Conservation (phyloP, 1,284 basidiomycete genomes). For the Chiua sp. region DNA sequence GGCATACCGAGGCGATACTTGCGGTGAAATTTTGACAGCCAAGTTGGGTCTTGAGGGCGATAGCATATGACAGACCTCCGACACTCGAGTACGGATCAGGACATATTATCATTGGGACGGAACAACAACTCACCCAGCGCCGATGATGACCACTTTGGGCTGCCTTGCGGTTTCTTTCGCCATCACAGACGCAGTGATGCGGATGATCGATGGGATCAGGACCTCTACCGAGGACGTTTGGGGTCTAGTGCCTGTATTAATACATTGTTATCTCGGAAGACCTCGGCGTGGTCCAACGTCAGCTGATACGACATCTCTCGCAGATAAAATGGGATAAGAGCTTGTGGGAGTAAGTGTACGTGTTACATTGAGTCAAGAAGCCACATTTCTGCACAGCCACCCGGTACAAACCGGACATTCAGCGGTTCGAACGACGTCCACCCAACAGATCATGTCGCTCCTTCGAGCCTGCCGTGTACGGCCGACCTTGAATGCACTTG, state of each 20-base stretch:
- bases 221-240: neutral
- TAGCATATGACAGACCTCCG: slow-evolving; percentile 31
- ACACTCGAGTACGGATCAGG: slow-evolving; percentile 18
- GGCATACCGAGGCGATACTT: slow-evolving; percentile 1
- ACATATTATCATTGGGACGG: neutral
- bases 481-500: slow-evolving; percentile 27
- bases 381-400: neutral
- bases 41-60: slow-evolving; percentile 23
- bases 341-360: neutral
- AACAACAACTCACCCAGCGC: slow-evolving; percentile 26
- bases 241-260: neutral
- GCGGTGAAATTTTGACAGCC: slow-evolving; percentile 29
- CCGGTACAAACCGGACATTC: neutral
- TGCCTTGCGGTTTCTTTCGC: slow-evolving; percentile 10
- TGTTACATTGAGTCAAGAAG: too few relatives aligned
- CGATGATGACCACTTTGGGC: slow-evolving; percentile 27
- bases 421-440: slow-evolving; percentile 5
- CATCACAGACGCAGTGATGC: neutral
- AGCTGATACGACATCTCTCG: too few relatives aligned
- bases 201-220: neutral
- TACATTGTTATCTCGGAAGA: neutral
- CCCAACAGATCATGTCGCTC: slow-evolving; percentile 45
- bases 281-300: neutral
- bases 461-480: slow-evolving; percentile 43
- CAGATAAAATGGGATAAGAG: neutral